These are phyloP conservation scores for Podila horticola DNA, from an alignment of 192 early-diverging fungal genomes.

Conservation along the genomic window DNA sequence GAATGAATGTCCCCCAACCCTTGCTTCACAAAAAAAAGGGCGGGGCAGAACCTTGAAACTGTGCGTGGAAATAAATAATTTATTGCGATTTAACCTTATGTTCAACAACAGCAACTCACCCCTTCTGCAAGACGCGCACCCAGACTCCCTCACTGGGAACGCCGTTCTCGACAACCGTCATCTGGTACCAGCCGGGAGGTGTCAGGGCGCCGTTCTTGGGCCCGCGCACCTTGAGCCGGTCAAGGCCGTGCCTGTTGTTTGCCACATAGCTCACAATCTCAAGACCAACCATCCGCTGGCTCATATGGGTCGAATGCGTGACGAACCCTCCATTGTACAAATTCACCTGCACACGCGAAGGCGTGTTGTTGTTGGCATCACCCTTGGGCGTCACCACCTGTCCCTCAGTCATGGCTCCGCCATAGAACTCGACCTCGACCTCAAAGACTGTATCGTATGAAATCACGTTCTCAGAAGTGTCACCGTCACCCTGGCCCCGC, in stretches of 20 bases:
- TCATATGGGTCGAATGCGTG: conserved; percentile 67
- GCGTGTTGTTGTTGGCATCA: not conserved
- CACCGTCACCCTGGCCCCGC: conserved; percentile 16
- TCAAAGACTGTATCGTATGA: conserved; percentile 32
- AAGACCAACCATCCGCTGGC: conserved; percentile 56
- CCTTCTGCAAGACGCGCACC: conserved; percentile 19
- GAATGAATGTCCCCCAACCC: too few relatives aligned
- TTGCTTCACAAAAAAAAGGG: too few relatives aligned
- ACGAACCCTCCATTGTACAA: conserved; percentile 57
- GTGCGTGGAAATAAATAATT: not conserved
- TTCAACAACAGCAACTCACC: not conserved
- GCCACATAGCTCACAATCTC: conserved; percentile 31
- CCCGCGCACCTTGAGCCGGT: conserved; percentile 26
- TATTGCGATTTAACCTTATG: not conserved
- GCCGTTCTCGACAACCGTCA: conserved; percentile 37
- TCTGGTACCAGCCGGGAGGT: conserved; percentile 49
- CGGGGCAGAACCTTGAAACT: too few relatives aligned
- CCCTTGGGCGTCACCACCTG: conserved; percentile 18
- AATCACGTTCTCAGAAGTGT: conserved; percentile 37
- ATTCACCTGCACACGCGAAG: conserved; percentile 47
- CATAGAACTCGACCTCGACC: conserved; percentile 37
- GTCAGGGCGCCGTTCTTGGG: conserved; percentile 32
- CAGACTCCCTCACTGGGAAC: conserved; percentile 38
- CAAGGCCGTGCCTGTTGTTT: not conserved
- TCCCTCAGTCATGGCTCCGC: conserved; percentile 1